phyloP scores from a whole-genome alignment of 2,329 filamentous ascomycete species.

The Tolypocladium tundrense region DNA sequence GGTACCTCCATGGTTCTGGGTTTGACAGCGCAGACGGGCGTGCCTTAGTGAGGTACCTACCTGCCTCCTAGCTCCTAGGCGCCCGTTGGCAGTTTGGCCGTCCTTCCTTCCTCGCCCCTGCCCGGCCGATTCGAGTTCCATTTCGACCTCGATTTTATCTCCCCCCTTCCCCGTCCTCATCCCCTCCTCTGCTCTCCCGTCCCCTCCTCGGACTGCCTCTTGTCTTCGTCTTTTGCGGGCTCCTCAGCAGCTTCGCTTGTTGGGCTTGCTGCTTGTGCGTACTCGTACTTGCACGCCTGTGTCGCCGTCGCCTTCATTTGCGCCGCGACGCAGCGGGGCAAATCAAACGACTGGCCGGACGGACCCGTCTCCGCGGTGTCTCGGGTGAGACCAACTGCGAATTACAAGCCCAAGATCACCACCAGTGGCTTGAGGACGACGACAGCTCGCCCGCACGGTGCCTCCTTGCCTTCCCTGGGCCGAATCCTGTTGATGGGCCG shows the following conservation, averaged over 20 bases:
- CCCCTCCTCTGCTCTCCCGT: background rate
- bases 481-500: background rate
- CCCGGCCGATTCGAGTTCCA: background rate
- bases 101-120: background rate
- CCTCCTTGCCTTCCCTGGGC: background rate
- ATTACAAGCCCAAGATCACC: background rate
- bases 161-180: background rate
- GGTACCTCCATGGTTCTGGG: background rate
- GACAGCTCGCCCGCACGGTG: background rate
- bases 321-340: constrained; percentile 1
- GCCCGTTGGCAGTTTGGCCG: background rate
- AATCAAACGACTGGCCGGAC: background rate
- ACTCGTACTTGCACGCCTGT: background rate
- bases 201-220: background rate
- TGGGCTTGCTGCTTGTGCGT: background rate
- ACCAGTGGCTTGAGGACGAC: background rate
- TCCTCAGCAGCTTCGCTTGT: background rate
- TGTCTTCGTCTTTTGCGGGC: background rate
- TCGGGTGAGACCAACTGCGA: constrained; percentile 1
- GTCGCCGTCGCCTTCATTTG: background rate
- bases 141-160: background rate
- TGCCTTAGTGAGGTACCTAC: background rate
- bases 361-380: constrained; percentile 3
- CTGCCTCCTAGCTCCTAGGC: background rate
- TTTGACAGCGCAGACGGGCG: background rate